phyloP scores from a whole-genome alignment of 2,329 filamentous ascomycete species.

The Ilyonectria destructans region DNA sequence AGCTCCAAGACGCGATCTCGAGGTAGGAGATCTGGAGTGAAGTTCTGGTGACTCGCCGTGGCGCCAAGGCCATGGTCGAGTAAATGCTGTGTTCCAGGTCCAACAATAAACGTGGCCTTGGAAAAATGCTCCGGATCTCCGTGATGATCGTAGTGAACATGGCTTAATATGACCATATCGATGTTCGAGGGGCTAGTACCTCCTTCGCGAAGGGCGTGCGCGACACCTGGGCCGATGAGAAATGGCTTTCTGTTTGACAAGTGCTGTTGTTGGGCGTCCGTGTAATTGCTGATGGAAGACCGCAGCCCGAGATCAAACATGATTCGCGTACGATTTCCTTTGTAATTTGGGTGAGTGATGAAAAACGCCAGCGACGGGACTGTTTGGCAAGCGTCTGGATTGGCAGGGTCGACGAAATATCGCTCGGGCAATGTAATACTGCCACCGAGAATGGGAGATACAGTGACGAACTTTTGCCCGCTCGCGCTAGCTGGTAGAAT shows the following conservation, averaged over 20 bases:
- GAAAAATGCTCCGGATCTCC: not conserved
- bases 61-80: not conserved
- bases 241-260: not conserved
- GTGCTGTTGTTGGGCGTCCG: not conserved
- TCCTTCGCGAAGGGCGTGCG: not conserved
- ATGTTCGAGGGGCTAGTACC: not conserved
- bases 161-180: not conserved
- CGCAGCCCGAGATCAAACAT: slow-evolving; percentile 1
- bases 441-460: not conserved
- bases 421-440: not conserved
- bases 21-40: not conserved
- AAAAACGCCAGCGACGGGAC: not conserved
- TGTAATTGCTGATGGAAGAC: not conserved
- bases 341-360: not conserved
- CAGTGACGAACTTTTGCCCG: not conserved
- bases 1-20: not conserved
- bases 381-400: not conserved
- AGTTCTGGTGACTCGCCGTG: not conserved
- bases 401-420: not conserved
- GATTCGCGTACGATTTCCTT: not conserved
- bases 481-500: not conserved
- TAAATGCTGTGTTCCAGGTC: not conserved
- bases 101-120: not conserved
- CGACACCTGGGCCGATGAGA: not conserved
- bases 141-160: not conserved